Base-by-base conservation (phyloP, 2,329 filamentous ascomycete species). In the Stagonosporopsis chrysanthemi region DNA sequence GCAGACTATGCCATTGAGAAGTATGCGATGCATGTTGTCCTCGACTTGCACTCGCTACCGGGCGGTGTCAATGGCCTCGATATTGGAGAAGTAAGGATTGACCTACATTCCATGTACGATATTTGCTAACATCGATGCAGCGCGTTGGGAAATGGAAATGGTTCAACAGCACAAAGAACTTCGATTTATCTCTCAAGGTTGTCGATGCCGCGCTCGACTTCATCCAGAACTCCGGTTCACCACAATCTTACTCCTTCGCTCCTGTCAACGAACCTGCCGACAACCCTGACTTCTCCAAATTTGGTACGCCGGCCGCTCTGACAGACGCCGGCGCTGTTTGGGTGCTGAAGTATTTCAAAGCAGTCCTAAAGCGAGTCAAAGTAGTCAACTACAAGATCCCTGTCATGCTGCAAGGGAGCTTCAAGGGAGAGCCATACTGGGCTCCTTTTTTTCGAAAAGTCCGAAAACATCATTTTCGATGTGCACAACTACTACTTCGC, bases 191-290 rank as follows among this genome's bases (percentile, higher is more conserved):
- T 1, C 69, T 68, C 48, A 43, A 67, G 29, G 74, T 69, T 7
- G 64, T 77, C 36, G 72, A 75, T 17, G 63, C 64, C 2, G 66
- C 73, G 1, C 56, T 77, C 12, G 50, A 56, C n/a, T 78, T 71
- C 52, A 72, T 78, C 45, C 52, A 70, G 43, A 50, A 49, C 9
- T 72, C 69, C 5, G 68, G 67, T 12, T 63, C 53, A 17, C 63
- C 66, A 5, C 63, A 75, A 47, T 67, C 65, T 9, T 77, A 71
- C 61, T 76, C 74, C 15, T 58, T 79, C 38, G 68, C 65, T 3
- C 74, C 75, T 5, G 71, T 79, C 61, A 79, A 79, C 61, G 75
- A 79, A 48, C 63, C 75, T 0, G 67, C 61, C 28, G 76, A 78
- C 63, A 75, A 58, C 31, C 46, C 40, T 11, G 57, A 75, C 55